These are phyloP conservation scores for Colletotrichum camelliae DNA, from an alignment of 2,329 filamentous ascomycete species.

Conservation along the genomic window DNA sequence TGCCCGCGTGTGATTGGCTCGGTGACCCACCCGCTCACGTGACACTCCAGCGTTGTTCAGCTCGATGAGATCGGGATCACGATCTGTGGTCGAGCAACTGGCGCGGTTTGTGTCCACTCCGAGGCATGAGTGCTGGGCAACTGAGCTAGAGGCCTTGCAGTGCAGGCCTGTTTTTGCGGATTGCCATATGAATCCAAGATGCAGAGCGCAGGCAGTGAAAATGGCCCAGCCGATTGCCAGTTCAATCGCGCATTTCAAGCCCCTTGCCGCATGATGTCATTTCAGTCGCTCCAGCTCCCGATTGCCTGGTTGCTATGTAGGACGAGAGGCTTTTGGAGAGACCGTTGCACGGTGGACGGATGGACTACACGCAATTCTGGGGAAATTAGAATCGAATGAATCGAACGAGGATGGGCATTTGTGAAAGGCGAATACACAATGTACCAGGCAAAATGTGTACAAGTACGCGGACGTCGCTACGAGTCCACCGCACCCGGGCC, in stretches of 20 bases:
- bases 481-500: background rate
- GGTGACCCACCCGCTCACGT: slow-evolving; percentile 7
- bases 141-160: background rate
- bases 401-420: background rate
- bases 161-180: background rate
- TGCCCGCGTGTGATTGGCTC: background rate
- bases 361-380: background rate
- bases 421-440: background rate
- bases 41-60: background rate
- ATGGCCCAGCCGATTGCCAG: background rate
- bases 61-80: background rate
- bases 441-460: background rate
- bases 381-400: background rate
- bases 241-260: background rate
- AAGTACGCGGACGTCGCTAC: background rate
- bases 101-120: background rate
- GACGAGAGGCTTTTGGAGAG: background rate
- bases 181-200: background rate
- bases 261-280: background rate
- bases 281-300: background rate
- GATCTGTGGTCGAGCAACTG: background rate
- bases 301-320: background rate
- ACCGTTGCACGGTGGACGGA: background rate
- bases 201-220: background rate
- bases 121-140: background rate